These are phyloP conservation scores for Leptomonas seymouri DNA, from an alignment of 208 protist species.

Conservation along the genomic window DNA sequence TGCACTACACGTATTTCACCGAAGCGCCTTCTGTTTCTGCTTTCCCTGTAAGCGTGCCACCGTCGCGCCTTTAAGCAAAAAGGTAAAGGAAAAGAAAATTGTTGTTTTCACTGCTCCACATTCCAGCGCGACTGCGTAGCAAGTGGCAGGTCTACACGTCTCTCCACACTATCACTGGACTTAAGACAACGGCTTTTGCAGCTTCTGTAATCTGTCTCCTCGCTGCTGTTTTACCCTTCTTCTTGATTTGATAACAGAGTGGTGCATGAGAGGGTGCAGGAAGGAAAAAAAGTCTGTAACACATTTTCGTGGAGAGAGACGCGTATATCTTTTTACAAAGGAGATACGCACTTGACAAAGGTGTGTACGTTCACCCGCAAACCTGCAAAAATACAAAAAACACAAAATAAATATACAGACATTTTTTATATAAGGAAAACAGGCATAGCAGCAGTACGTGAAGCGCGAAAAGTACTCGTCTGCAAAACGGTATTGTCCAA, in stretches of 20 bases:
- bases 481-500: not conserved
- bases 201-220: not conserved
- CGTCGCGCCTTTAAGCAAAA: too few species aligned
- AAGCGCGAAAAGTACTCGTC: not conserved
- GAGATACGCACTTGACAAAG: not conserved
- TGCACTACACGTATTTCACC: too few species aligned
- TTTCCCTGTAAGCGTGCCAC: too few species aligned
- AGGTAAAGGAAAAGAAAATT: too few species aligned
- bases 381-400: not conserved
- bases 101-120: not conserved
- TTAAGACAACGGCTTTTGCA: not conserved
- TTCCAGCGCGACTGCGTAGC: not conserved
- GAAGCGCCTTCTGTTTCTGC: too few species aligned
- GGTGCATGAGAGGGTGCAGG: not conserved
- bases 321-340: not conserved
- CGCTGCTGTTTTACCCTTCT: slow-evolving; percentile 1
- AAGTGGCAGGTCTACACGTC: not conserved
- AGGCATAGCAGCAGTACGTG: not conserved
- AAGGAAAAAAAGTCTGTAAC: too few species aligned
- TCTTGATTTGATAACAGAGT: not conserved
- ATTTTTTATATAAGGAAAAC: not conserved
- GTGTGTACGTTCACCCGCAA: not conserved
- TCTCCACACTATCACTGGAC: not conserved
- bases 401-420: not conserved
- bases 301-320: not conserved